Evolutionary conservation across 495 filamentous ascomycete species (phyloP), one percentile per base, ranked within the genome.

Genomic region (Aspergillus funiculosus): DNA sequence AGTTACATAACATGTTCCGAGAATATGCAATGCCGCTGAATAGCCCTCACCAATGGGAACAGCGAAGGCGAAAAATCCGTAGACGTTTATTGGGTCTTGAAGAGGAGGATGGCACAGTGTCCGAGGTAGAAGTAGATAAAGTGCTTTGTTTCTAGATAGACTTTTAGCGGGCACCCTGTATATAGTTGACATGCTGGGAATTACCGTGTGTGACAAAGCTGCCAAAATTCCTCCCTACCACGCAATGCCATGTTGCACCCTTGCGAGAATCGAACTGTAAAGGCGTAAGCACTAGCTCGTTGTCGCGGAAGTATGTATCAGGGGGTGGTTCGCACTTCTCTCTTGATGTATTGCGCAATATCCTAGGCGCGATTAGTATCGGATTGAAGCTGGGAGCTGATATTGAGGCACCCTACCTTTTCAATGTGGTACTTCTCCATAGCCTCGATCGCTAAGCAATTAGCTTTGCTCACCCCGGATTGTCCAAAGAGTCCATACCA

Each of bases 121-220:
- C 92, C 92, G 48, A 97, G 86, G 71, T 97, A 97, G 77, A 99
- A 99, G 75, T 99, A 99, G 63, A 97, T 96, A 74, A 99, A 99
- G 69, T 99, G 92, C 70, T 95, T 95, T 29, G 92, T 96, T 64
- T 99, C 90, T 96, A 71, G 3, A 19, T 21, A 34, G 20, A 13
- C n/a, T n/a, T 58, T 59, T 48, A 47, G 48, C 19, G 21, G 15
- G 7, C 22, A 18, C 13, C 31, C 20, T 19, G 18, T 13, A 41
- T 13, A 17, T 36, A 2, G 1, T 14, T 15, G 0, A 15, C 4
- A 11, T 6, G 32, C 26, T 15, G 17, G 32, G 15, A 51, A 76
- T 47, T 78, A 94, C 90, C 92, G 59, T 99, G 92, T 19, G 92
- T 99, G 31, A 99, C 94, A 55, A 95, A 99, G 71, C 91, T 96